Conservation (phyloP, 176 grass and related monocot species). For the Carex scoparia region DNA sequence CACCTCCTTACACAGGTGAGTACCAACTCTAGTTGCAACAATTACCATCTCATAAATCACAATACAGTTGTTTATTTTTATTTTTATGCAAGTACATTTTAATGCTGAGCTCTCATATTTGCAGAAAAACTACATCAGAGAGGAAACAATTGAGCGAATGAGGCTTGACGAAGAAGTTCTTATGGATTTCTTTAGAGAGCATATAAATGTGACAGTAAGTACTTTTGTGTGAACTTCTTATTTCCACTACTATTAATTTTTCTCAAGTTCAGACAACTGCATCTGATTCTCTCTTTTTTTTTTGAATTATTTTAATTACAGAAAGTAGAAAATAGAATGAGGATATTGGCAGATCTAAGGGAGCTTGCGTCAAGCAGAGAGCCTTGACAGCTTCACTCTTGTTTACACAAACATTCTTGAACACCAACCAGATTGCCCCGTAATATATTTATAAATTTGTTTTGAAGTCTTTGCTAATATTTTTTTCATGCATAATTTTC, state of each 20-base stretch:
- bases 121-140: slow-evolving; percentile 81
- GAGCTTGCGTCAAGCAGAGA: slow-evolving; percentile 95
- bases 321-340: slow-evolving; percentile 98
- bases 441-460: slow-evolving; percentile 41
- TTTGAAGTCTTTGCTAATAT: not conserved
- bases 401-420: slow-evolving; percentile 98
- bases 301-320: slow-evolving; percentile 24
- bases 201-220: slow-evolving; percentile 89
- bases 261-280: not conserved
- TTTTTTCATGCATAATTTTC: not conserved
- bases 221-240: slow-evolving; percentile 27
- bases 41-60: not conserved
- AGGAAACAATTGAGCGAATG: slow-evolving; percentile 89
- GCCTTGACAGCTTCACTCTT: slow-evolving; percentile 94
- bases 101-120: not conserved
- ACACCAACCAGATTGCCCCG: slow-evolving; percentile 97
- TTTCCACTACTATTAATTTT: not conserved
- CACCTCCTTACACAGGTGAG: slow-evolving; percentile 90
- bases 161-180: slow-evolving; percentile 95
- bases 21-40: not conserved
- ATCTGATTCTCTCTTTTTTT: not conserved
- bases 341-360: slow-evolving; percentile 89
- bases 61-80: not conserved
- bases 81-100: not conserved
- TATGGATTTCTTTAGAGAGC: slow-evolving; percentile 95